Percentiles rank a stretch among this genome's conserved stretches.
phyloP scores from a whole-genome alignment of 805 yeast genomes.

The Candida verbasci region DNA sequence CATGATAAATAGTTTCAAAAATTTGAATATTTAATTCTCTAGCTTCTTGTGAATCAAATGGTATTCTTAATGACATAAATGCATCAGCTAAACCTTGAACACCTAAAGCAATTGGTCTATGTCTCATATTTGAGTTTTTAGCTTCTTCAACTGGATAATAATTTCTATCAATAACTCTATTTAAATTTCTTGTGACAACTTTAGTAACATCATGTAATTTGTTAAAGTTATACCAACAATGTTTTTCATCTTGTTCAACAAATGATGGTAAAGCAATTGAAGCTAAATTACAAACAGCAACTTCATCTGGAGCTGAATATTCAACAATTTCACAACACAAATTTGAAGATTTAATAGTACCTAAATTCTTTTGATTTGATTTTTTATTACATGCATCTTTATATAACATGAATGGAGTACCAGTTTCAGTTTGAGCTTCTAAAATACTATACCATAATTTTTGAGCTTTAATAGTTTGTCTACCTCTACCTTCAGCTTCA shows the following conservation, averaged over 20 bases:
- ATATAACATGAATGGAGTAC: slow-evolving; percentile 62
- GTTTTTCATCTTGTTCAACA: slow-evolving; percentile 40
- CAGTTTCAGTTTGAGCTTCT: slow-evolving; percentile 63
- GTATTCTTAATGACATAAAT: slow-evolving; percentile 51
- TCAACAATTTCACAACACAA: slow-evolving; percentile 63
- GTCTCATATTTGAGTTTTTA: slow-evolving; percentile 48
- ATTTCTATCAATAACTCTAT: slow-evolving; percentile 53
- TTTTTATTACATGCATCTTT: slow-evolving; percentile 59
- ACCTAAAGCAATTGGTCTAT: slow-evolving; percentile 61
- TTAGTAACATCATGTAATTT: slow-evolving; percentile 52
- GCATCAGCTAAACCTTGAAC: slow-evolving; percentile 62
- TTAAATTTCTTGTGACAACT: slow-evolving; percentile 52
- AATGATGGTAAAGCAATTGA: slow-evolving; percentile 56
- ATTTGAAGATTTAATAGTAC: slow-evolving; percentile 56
- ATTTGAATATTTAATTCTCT: slow-evolving; percentile 54
- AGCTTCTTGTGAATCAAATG: slow-evolving; percentile 56
- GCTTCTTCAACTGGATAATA: slow-evolving; percentile 56
- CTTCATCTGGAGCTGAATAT: slow-evolving; percentile 54
- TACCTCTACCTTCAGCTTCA: slow-evolving; percentile 49
- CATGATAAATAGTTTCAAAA: slow-evolving; percentile 60
- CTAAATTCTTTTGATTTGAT: slow-evolving; percentile 58
- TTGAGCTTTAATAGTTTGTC: slow-evolving; percentile 50
- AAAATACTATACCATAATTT: slow-evolving; percentile 57
- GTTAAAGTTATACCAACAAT: slow-evolving; percentile 50
- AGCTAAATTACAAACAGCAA: slow-evolving; percentile 60